Conservation (phyloP, 305 asterid species). For the Striga hermonthica region DNA sequence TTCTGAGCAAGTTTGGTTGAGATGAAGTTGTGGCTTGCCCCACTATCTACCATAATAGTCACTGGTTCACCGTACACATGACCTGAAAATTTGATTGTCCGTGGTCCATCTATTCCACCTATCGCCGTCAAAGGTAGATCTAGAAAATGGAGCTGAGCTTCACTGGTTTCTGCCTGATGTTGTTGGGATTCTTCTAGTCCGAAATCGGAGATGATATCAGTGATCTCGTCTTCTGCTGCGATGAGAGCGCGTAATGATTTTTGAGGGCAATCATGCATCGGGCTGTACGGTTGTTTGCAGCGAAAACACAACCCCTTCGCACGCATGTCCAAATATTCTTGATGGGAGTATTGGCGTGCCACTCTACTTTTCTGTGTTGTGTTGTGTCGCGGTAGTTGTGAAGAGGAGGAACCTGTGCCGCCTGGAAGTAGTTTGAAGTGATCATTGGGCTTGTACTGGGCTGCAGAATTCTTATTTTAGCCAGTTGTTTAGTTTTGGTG, state of each 20-base stretch:
- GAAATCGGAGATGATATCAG: background rate
- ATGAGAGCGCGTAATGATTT: background rate
- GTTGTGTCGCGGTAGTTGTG: too few species aligned
- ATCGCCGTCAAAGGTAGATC: background rate
- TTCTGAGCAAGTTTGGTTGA: background rate
- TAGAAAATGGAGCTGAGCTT: background rate
- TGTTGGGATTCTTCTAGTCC: background rate
- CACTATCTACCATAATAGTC: background rate
- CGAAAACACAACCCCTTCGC: background rate
- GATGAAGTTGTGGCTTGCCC: background rate
- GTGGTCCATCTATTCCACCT: background rate
- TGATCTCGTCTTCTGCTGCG: background rate
- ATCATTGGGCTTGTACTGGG: too few species aligned
- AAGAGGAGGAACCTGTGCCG: too few species aligned
- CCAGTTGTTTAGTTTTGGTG: too few species aligned
- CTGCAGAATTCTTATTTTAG: too few species aligned
- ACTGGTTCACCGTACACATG: background rate
- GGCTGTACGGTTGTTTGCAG: background rate
- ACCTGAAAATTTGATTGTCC: background rate
- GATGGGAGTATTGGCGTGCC: background rate
- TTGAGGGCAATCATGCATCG: background rate
- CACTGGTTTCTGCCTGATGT: background rate
- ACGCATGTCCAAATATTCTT: background rate
- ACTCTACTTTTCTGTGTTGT: too few species aligned
- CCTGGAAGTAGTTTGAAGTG: too few species aligned